phyloP scores from a whole-genome alignment of 225 moss, liverwort and hornwort genomes.

The Polytrichum commune region DNA sequence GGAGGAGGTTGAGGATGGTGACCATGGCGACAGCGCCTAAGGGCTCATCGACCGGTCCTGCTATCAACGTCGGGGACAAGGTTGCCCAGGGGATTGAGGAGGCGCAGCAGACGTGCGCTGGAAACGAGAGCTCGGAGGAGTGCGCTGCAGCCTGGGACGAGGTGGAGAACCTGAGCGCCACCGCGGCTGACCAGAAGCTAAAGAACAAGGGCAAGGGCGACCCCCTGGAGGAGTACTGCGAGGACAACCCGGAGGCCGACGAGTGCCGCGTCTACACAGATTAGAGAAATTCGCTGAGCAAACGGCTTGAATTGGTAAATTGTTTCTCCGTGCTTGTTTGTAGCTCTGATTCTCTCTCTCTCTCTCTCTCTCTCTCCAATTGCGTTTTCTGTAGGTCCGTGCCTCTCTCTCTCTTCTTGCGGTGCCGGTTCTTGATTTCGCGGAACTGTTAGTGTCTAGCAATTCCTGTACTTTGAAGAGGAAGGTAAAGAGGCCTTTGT shows the following conservation, averaged over 20 bases:
- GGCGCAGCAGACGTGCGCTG: conserved; percentile 51
- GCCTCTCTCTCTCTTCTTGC: too few species aligned
- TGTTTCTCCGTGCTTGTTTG: neutral
- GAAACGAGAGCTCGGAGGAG: conserved; percentile 30
- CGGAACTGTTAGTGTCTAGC: too few species aligned
- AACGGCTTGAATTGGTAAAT: conserved; percentile 20
- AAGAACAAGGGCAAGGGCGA: conserved; percentile 31
- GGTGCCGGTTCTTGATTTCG: too few species aligned
- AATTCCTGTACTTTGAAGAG: too few species aligned
- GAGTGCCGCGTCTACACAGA: conserved; percentile 76
- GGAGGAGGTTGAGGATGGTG: conserved; percentile 2
- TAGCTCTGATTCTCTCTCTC: neutral
- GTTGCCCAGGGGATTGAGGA: conserved; percentile 39
- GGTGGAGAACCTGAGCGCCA: conserved; percentile 45
- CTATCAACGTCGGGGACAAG: conserved; percentile 31
- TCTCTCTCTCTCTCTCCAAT: too few species aligned
- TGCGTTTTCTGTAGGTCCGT: too few species aligned
- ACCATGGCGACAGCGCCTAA: conserved; percentile 21
- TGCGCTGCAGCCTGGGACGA: conserved; percentile 72
- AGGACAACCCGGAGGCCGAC: conserved; percentile 67
- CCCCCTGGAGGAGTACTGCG: conserved; percentile 62
- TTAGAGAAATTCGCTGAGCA: conserved; percentile 50
- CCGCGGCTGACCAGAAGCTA: conserved; percentile 33
- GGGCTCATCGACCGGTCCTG: conserved; percentile 34
- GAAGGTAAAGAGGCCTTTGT: too few species aligned